Evolutionary conservation across 495 filamentous ascomycete genomes (phyloP), one percentile per base, ranked within the genome.

Genomic region (Hyaloscypha variabilis): DNA sequence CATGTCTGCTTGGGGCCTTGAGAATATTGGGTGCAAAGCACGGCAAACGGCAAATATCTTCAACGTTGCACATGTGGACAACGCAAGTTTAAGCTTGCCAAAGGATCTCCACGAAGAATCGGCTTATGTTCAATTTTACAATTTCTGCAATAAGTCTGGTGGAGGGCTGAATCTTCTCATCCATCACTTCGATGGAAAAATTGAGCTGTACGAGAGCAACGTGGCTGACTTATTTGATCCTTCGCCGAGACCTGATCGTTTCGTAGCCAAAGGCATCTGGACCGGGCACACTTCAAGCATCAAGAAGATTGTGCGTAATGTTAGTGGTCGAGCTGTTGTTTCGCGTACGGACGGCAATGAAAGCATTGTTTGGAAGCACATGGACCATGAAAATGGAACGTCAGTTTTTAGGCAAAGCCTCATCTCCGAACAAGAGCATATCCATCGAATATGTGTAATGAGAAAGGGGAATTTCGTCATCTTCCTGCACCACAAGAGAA

Each of bases 1-100:
- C 69, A 93, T 98, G 92, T 92, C 91, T 54, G 95, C 94, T 0
- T 97, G 94, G 94, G 96, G 92, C 2, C 73, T 99, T 61, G 94
- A 98, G 74, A 92, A 94, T 72, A 83, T 97, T 26, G 92, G 93
- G 21, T 88, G 85, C 70, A 95, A 92, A 68, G 77, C 79, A 31
- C 85, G 82, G 67, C 85, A 88, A 66, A 82, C 84, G 2, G 82
- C 87, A 46, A 88, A 90, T 72, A 85, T 94, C 29, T 97, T 96
- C 79, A 96, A 96, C 69, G 87, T 98, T 70, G 88, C 92, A 6
- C 91, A 97, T 74, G 87, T 92, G 25, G 71, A 76, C 63, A 81
- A 89, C 6, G 73, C 91, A 60, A 81, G 87, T 57, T 80, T 96
- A 39, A 84, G 86, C 28, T 88, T 96, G 67, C 76, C 86, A 57